Percentiles rank a stretch among this genome's conserved stretches.
phyloP scores from a whole-genome alignment of 2,329 filamentous ascomycete genomes.

The Metarhizium brunneum region DNA sequence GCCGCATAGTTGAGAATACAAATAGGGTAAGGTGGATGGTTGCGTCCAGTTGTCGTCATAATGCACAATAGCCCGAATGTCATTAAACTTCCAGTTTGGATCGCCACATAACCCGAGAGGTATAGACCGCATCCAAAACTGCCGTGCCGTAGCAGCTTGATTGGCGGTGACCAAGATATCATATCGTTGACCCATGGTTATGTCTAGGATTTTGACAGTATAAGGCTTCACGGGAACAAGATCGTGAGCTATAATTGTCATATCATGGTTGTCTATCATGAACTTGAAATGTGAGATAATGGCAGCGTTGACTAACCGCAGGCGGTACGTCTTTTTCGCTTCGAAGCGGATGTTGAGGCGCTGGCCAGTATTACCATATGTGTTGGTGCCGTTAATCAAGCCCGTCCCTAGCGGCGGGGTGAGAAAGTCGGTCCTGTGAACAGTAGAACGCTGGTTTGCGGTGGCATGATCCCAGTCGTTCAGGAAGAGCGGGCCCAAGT shows the following conservation, averaged over 20 bases:
- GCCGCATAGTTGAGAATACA: too few species aligned
- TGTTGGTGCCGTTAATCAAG: constrained; percentile 34
- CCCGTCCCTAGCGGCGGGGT: constrained; percentile 29
- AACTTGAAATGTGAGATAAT: constrained; percentile 36
- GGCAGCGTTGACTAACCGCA: constrained; percentile 39
- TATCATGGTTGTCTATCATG: constrained; percentile 44
- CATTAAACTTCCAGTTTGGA: constrained; percentile 15
- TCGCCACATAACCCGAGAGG: constrained; percentile 7
- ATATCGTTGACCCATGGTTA: constrained; percentile 36
- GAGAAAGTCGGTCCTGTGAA: neutral
- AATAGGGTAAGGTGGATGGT: neutral
- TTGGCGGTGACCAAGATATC: constrained; percentile 36
- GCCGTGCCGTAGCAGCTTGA: constrained; percentile 13
- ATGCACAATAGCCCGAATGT: constrained; percentile 40
- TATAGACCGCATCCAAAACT: constrained; percentile 37
- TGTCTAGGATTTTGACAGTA: constrained; percentile 35
- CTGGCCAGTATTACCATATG: constrained; percentile 22
- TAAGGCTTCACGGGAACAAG: constrained; percentile 50
- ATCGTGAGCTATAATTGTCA: constrained; percentile 49
- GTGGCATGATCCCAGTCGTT: constrained; percentile 48
- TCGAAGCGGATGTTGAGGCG: constrained; percentile 29
- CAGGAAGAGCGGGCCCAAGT: constrained; percentile 49
- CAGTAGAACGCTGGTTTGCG: constrained; percentile 25
- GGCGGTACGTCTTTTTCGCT: constrained; percentile 32
- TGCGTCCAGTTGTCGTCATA: constrained; percentile 22